A percentile compares a stretch with the other conserved stretches of the same genome.
Conservation (phyloP, 495 filamentous ascomycete species). For the Penicillium diatomitis region DNA sequence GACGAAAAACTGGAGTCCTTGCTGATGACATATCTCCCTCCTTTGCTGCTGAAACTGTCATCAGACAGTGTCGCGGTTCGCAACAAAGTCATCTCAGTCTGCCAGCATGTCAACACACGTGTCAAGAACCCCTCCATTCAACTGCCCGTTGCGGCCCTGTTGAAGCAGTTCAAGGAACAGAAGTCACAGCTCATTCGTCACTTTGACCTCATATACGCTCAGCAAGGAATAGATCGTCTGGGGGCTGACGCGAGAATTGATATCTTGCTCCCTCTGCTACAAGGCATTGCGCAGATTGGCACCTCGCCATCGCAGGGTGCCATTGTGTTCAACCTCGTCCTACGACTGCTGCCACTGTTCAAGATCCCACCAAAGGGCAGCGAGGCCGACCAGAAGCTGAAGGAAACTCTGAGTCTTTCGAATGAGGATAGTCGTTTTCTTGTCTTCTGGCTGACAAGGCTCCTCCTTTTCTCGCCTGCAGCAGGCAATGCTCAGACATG, state of each 20-base stretch:
- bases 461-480: constrained; percentile 58
- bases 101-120: constrained; percentile 72
- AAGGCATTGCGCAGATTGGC: constrained; percentile 60
- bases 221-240: constrained; percentile 73
- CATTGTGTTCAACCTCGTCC: constrained; percentile 73
- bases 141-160: constrained; percentile 70
- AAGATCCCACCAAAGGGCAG: constrained; percentile 66
- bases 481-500: constrained; percentile 38
- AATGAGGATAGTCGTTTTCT: constrained; percentile 65
- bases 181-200: constrained; percentile 65
- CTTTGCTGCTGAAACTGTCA: constrained; percentile 73
- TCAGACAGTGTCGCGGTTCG: constrained; percentile 74
- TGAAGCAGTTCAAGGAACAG: constrained; percentile 85
- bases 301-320: constrained; percentile 54
- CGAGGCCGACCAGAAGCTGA: constrained; percentile 62
- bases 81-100: constrained; percentile 66
- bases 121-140: constrained; percentile 61
- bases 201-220: constrained; percentile 82
- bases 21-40: constrained; percentile 68
- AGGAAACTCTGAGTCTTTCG: constrained; percentile 56
- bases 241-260: constrained; percentile 50
- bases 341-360: constrained; percentile 64
- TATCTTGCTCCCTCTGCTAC: constrained; percentile 61
- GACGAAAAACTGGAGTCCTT: constrained; percentile 70
- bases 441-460: constrained; percentile 66